These are phyloP conservation scores for Claviceps sp. DNA, from an alignment of 2,329 filamentous ascomycete species.

Conservation along the genomic window DNA sequence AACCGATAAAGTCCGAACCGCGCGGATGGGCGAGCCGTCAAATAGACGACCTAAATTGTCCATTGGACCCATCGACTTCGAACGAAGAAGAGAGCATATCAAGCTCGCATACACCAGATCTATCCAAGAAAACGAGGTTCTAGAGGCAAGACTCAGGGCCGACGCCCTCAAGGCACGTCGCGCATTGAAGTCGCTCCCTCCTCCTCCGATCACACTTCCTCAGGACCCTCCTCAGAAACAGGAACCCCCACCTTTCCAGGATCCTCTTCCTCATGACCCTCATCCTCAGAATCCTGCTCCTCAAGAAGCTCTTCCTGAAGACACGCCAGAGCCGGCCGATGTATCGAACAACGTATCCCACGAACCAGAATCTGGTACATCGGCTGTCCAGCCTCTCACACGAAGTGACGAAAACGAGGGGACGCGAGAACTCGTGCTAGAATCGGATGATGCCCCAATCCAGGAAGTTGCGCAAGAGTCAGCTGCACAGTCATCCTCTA, in stretches of 20 bases:
- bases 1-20: conserved; percentile 32
- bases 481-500: not conserved
- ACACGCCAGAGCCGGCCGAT: not conserved
- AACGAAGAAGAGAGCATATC: conserved; percentile 67
- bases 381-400: not conserved
- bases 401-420: not conserved
- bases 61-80: conserved; percentile 71
- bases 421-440: not conserved
- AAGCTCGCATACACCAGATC: conserved; percentile 75
- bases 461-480: not conserved
- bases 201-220: not conserved
- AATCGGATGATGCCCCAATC: not conserved
- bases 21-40: conserved; percentile 24
- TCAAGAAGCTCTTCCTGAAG: not conserved
- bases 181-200: conserved; percentile 31
- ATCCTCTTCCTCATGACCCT: too few relatives aligned
- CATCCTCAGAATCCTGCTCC: too few relatives aligned
- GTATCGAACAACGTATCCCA: not conserved
- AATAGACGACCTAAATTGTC: conserved; percentile 39
- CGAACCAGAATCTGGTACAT: not conserved
- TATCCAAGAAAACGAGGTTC: conserved; percentile 58
- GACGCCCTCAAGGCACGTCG: conserved; percentile 34
- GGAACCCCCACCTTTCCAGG: too few relatives aligned
- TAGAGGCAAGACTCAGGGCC: conserved; percentile 38
- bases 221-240: not conserved